Evolutionary conservation across 2,329 filamentous ascomycete species (phyloP).

Genomic region (Cryphonectria nitschkei): DNA sequence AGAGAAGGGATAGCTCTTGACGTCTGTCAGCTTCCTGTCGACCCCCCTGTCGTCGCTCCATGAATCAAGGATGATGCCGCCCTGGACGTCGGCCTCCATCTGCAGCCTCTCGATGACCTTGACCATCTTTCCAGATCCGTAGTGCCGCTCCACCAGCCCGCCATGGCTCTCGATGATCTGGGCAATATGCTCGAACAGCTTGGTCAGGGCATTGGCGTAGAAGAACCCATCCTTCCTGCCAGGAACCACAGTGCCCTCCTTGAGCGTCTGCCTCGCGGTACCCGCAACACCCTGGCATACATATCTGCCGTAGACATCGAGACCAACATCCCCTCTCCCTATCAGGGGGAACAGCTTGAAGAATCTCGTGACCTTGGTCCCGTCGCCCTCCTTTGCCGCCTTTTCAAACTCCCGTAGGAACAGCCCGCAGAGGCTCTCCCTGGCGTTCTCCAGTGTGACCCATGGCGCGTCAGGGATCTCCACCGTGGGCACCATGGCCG

Average conservation of each 20-base stretch:
- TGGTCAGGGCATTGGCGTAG: constrained; percentile 87
- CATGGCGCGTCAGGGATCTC: constrained; percentile 92
- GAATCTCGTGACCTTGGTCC: constrained; percentile 87
- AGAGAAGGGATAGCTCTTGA: constrained; percentile 97
- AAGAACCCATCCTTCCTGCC: constrained; percentile 80
- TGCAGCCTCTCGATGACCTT: constrained; percentile 92
- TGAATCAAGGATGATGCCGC: constrained; percentile 91
- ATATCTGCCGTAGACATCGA: constrained; percentile 95
- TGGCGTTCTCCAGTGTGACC: constrained; percentile 82
- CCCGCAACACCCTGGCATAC: constrained; percentile 93
- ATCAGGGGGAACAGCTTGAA: constrained; percentile 98
- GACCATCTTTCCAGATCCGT: constrained; percentile 90
- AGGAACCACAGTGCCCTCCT: constrained; percentile 59
- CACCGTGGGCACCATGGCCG: constrained; percentile 89
- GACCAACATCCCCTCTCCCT: constrained; percentile 80
- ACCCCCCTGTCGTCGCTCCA: constrained; percentile 90
- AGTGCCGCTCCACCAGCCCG: constrained; percentile 88
- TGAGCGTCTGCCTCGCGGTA: constrained; percentile 79
- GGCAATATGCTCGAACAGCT: constrained; percentile 95
- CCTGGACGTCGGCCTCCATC: constrained; percentile 93
- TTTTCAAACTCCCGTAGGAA: constrained; percentile 96
- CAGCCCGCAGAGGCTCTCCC: constrained; percentile 85
- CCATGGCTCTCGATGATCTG: constrained; percentile 95
- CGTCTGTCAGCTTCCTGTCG: constrained; percentile 86
- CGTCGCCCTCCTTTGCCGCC: constrained; percentile 84